A percentile compares a stretch with the other conserved stretches of the same genome.
phyloP scores from a whole-genome alignment of 192 early-diverging fungal species.

The Borealophlyctis nickersoniae region DNA sequence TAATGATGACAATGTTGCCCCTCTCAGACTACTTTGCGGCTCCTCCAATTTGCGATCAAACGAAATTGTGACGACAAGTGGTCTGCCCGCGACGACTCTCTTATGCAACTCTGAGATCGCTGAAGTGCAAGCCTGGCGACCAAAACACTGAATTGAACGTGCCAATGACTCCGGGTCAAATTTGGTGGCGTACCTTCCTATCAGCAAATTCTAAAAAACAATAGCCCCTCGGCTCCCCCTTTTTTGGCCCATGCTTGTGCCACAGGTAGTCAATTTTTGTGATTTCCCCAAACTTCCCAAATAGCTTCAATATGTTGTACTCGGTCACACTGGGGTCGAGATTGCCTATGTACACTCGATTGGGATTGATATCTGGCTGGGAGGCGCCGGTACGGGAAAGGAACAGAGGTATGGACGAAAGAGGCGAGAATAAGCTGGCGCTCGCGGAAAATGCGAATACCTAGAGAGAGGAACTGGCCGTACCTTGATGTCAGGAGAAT shows the following conservation, averaged over 20 bases:
- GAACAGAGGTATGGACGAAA: neutral
- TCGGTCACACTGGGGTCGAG: slow-evolving; percentile 62
- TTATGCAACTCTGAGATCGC: slow-evolving; percentile 58
- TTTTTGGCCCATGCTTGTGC: slow-evolving; percentile 61
- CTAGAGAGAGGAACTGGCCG: no score
- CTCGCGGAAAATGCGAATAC: no score
- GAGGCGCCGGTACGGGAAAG: neutral
- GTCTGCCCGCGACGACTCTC: slow-evolving; percentile 48
- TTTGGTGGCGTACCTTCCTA: slow-evolving; percentile 31
- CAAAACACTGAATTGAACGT: neutral
- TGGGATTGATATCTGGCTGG: slow-evolving; percentile 1
- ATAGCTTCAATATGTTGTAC: slow-evolving; percentile 66
- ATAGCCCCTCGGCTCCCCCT: slow-evolving; percentile 66
- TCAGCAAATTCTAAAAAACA: slow-evolving; percentile 65
- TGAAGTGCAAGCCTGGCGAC: slow-evolving; percentile 41
- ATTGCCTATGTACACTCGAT: slow-evolving; percentile 67
- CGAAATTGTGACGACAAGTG: slow-evolving; percentile 54
- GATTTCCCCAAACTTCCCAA: slow-evolving; percentile 65
- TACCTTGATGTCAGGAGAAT: no score
- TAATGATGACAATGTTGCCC: neutral
- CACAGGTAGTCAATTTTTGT: slow-evolving; percentile 64
- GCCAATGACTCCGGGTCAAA: neutral
- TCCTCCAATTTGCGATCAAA: slow-evolving; percentile 6
- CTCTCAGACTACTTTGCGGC: neutral
- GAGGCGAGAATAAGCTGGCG: neutral